These are phyloP conservation scores for Gentiana straminea DNA, from an alignment of 257 asterid genomes.

Conservation along the genomic window DNA sequence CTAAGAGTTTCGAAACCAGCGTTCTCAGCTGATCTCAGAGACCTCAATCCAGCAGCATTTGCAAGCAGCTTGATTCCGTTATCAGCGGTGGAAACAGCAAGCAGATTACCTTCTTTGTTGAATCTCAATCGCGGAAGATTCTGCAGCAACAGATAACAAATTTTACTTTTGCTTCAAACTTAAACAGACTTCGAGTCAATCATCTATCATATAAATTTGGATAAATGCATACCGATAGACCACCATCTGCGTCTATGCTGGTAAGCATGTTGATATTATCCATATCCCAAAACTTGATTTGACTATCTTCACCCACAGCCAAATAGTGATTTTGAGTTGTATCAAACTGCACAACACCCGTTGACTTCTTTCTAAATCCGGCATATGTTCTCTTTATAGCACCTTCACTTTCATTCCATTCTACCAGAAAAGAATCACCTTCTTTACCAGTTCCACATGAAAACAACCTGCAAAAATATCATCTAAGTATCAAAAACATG, in stretches of 20 bases:
- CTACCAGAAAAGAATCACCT: conserved; percentile 91
- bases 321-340: conserved; percentile 87
- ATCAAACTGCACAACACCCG: conserved; percentile 83
- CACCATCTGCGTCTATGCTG: conserved; percentile 82
- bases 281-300: conserved; percentile 99
- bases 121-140: conserved; percentile 82
- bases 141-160: conserved; percentile 30
- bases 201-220: neutral
- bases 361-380: conserved; percentile 81
- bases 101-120: conserved; percentile 92
- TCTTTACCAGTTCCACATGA: conserved; percentile 99
- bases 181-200: too few relatives aligned
- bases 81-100: conserved; percentile 84
- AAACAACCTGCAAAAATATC: conserved; percentile 48
- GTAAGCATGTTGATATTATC: conserved; percentile 56
- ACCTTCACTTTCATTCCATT: conserved; percentile 99
- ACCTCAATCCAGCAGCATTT: conserved; percentile 75
- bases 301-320: conserved; percentile 94
- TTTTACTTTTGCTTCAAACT: neutral
- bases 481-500: neutral
- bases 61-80: conserved; percentile 89
- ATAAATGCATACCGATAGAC: conserved; percentile 62
- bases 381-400: conserved; percentile 79
- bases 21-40: conserved; percentile 58
- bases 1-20: conserved; percentile 74